Conservation (phyloP, 805 yeast species). For the Yarrowia sp. region DNA sequence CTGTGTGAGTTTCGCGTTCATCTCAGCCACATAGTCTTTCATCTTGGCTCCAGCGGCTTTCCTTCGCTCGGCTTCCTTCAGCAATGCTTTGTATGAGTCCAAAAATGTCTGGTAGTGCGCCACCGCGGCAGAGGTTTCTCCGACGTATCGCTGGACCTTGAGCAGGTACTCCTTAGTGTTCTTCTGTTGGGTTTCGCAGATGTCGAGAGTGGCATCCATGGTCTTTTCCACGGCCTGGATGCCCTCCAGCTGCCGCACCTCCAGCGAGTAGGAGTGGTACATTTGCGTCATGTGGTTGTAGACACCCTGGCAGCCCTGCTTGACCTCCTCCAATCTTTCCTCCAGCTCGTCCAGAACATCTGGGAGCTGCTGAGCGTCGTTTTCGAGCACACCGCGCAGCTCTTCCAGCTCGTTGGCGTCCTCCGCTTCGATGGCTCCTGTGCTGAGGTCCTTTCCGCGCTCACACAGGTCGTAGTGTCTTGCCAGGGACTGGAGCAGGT, state of each 20-base stretch:
- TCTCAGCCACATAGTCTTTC: background rate
- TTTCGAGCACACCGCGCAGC: background rate
- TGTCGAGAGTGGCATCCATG: background rate
- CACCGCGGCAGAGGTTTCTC: background rate
- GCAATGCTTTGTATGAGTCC: background rate
- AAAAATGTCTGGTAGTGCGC: background rate
- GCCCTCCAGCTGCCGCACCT: background rate
- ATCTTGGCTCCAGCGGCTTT: background rate
- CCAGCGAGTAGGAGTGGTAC: slow-evolving; percentile 1
- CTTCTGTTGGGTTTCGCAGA: slow-evolving; percentile 11
- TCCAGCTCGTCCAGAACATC: slow-evolving; percentile 4
- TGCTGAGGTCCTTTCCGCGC: background rate
- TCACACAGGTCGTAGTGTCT: slow-evolving; percentile 19
- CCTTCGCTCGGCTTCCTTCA: slow-evolving; percentile 5
- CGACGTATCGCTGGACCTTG: background rate
- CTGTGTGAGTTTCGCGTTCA: slow-evolving; percentile 2
- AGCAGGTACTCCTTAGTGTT: background rate
- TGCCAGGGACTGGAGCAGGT: background rate
- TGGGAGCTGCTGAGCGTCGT: background rate
- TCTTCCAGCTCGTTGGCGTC: slow-evolving; percentile 1
- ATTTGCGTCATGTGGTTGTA: slow-evolving; percentile 1
- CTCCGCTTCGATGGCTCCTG: background rate
- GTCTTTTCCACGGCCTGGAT: slow-evolving; percentile 4
- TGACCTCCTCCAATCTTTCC: slow-evolving; percentile 5
- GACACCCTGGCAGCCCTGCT: slow-evolving; percentile 5